A percentile compares a stretch with the other conserved stretches of the same genome.
Conservation (phyloP, 2,329 filamentous ascomycete genomes). For the Fusarium sp. region DNA sequence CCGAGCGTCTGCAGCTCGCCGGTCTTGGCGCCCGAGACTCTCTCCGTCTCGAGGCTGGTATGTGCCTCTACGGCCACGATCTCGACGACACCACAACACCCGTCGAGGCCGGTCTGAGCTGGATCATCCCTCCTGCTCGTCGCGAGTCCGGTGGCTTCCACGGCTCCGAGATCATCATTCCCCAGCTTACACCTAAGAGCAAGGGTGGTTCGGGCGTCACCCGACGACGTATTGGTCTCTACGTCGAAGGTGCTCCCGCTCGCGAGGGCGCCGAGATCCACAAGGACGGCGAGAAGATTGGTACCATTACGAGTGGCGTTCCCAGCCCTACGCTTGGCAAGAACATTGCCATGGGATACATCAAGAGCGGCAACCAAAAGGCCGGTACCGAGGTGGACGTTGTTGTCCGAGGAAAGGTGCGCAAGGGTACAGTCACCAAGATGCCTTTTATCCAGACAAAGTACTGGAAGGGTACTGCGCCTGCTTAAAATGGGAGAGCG, state of each 20-base stretch:
- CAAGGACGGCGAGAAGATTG: slow-evolving; percentile 76
- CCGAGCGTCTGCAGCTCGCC: slow-evolving; percentile 78
- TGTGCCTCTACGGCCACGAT: slow-evolving; percentile 99
- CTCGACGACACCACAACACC: slow-evolving; percentile 82
- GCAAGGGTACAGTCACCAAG: slow-evolving; percentile 82
- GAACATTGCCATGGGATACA: slow-evolving; percentile 97
- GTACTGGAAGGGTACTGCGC: slow-evolving; percentile 67
- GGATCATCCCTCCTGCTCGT: slow-evolving; percentile 88
- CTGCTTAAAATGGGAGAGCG: slow-evolving; percentile 20
- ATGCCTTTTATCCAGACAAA: slow-evolving; percentile 91
- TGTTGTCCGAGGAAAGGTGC: slow-evolving; percentile 81
- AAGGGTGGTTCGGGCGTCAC: slow-evolving; percentile 80
- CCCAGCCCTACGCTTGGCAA: slow-evolving; percentile 88
- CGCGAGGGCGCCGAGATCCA: slow-evolving; percentile 90
- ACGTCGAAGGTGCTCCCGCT: slow-evolving; percentile 88
- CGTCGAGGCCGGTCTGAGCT: slow-evolving; percentile 72
- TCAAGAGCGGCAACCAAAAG: slow-evolving; percentile 87
- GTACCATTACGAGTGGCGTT: slow-evolving; percentile 88
- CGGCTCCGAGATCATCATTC: slow-evolving; percentile 82
- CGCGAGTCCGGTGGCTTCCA: slow-evolving; percentile 81
- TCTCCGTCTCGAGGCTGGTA: slow-evolving; percentile 93
- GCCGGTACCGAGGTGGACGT: slow-evolving; percentile 85
- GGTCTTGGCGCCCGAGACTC: slow-evolving; percentile 94
- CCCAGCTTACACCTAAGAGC: slow-evolving; percentile 80
- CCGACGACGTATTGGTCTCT: slow-evolving; percentile 83